phyloP scores from a whole-genome alignment of 768 basidiomycete species.

The Megacollybia marginata region DNA sequence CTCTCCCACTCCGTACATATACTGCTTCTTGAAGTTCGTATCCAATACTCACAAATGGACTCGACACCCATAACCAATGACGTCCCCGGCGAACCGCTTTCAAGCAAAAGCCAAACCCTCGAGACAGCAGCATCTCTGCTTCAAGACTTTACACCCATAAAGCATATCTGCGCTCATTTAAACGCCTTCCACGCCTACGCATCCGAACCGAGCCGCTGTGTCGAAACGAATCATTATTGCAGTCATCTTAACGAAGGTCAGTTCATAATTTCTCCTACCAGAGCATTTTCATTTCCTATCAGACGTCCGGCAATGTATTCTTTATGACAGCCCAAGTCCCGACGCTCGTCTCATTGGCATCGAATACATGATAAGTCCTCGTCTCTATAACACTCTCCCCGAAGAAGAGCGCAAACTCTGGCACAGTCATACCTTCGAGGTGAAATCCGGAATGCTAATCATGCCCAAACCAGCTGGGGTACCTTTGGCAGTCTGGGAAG shows the following conservation, averaged over 20 bases:
- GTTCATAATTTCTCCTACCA: neutral
- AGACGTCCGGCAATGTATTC: constrained; percentile 27
- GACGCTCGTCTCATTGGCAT: constrained; percentile 45
- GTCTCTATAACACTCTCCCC: constrained; percentile 33
- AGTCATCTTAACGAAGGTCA: constrained; percentile 22
- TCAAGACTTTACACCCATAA: constrained; percentile 5
- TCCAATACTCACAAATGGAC: neutral
- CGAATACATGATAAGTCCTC: constrained; percentile 43
- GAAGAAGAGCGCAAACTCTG: constrained; percentile 40
- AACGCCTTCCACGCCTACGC: constrained; percentile 12
- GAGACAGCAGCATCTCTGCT: constrained; percentile 5
- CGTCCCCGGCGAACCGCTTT: constrained; percentile 4
- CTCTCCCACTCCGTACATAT: too few relatives aligned
- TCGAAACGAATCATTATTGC: constrained; percentile 28
- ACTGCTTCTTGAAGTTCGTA: too few relatives aligned
- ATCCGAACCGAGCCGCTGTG: constrained; percentile 4
- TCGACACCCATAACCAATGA: neutral
- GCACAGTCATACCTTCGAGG: constrained; percentile 48
- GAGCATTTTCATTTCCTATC: too few relatives aligned
- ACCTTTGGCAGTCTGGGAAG: constrained; percentile 7
- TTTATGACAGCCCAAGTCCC: constrained; percentile 33
- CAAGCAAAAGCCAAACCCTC: constrained; percentile 4
- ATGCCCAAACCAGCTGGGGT: constrained; percentile 6
- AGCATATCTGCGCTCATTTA: constrained; percentile 8
- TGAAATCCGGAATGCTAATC: constrained; percentile 12